These are phyloP conservation scores for Metschnikowia drakensbergensis DNA, from an alignment of 805 yeast species.

Conservation along the genomic window DNA sequence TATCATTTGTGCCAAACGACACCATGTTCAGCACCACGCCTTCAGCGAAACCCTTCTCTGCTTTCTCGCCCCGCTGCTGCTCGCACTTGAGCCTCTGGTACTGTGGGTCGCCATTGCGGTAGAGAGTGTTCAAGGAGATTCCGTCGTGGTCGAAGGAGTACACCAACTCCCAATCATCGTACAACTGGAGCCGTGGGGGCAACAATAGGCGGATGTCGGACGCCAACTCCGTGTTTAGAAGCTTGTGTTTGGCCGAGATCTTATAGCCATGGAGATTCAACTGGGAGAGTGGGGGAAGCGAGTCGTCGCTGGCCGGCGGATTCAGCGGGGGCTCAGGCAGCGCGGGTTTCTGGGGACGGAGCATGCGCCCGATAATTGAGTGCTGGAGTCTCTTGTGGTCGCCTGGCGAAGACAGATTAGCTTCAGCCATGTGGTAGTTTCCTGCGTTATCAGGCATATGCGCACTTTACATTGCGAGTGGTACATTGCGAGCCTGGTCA, in stretches of 20 bases:
- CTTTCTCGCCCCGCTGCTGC: slow-evolving; percentile 9
- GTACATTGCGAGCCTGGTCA: not conserved
- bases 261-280: slow-evolving; percentile 59
- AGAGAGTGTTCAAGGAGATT: slow-evolving; percentile 76
- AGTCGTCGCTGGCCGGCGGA: slow-evolving; percentile 3
- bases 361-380: slow-evolving; percentile 9
- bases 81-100: slow-evolving; percentile 25
- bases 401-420: not conserved
- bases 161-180: slow-evolving; percentile 69
- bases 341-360: slow-evolving; percentile 8
- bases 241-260: slow-evolving; percentile 50
- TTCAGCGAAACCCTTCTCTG: slow-evolving; percentile 36
- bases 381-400: slow-evolving; percentile 4
- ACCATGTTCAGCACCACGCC: slow-evolving; percentile 31
- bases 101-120: slow-evolving; percentile 50
- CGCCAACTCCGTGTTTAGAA: slow-evolving; percentile 63
- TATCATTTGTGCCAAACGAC: slow-evolving; percentile 20
- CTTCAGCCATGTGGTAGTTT: not conserved
- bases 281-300: slow-evolving; percentile 50
- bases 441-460: not conserved
- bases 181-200: slow-evolving; percentile 76
- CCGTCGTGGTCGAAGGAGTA: slow-evolving; percentile 94
- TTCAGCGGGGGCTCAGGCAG: not conserved
- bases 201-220: slow-evolving; percentile 68
- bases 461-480: not conserved